Evolutionary conservation across 495 filamentous ascomycete genomes (phyloP).

Genomic region (Aspergillus carlsbadensis): DNA sequence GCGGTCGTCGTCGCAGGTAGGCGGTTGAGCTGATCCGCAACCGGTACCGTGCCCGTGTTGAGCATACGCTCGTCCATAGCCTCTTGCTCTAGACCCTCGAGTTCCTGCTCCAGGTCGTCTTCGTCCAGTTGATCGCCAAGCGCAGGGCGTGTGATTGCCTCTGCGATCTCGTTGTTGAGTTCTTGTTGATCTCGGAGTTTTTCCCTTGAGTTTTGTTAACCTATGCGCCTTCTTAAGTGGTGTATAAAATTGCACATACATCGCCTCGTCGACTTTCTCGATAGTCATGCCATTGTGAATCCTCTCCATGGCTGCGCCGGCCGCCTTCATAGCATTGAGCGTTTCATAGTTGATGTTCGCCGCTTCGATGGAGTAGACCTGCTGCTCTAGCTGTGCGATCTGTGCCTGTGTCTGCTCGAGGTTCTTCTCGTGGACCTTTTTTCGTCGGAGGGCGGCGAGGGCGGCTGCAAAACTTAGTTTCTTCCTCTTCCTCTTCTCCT

Average conservation of each 20-base stretch:
- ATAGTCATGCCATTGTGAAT: conserved; percentile 90
- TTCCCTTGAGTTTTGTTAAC: conserved; percentile 61
- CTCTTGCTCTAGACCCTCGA: conserved; percentile 78
- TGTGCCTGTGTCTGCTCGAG: conserved; percentile 87
- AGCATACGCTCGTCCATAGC: conserved; percentile 93
- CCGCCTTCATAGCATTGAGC: conserved; percentile 88
- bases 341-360: conserved; percentile 99
- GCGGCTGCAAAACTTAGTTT: conserved; percentile 58
- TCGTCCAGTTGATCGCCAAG: conserved; percentile 79
- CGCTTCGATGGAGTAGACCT: conserved; percentile 95
- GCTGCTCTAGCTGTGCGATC: conserved; percentile 87
- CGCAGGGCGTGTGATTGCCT: conserved; percentile 72
- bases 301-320: conserved; percentile 80
- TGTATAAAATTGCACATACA: conserved; percentile 60
- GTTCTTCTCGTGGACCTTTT: conserved; percentile 89
- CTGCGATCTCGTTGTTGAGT: conserved; percentile 87
- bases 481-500: background rate
- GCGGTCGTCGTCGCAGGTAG: conserved; percentile 70
- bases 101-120: conserved; percentile 74
- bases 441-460: conserved; percentile 86
- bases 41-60: conserved; percentile 75
- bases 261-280: conserved; percentile 90
- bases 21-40: conserved; percentile 65
- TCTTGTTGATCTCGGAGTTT: conserved; percentile 88
- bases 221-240: background rate